phyloP scores from a whole-genome alignment of 176 grass and related monocot genomes.

The Carex kokanica region DNA sequence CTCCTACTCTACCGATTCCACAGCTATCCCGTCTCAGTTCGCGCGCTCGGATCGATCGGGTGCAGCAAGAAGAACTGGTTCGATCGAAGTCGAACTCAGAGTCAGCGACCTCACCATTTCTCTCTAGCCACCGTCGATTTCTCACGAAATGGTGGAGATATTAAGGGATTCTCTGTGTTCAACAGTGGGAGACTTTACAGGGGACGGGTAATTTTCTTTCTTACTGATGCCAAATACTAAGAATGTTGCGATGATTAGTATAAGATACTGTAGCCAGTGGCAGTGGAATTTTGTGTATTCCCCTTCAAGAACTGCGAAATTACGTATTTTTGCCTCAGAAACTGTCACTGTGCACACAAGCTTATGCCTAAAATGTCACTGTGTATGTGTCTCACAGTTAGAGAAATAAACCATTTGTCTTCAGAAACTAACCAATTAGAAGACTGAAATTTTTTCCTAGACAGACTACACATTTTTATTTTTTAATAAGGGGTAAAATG shows the following conservation, averaged over 20 bases:
- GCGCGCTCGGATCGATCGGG: constrained; percentile 22
- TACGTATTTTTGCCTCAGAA: no score
- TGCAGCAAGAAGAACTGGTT: background rate
- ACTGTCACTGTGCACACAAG: no score
- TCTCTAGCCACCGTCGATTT: background rate
- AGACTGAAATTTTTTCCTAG: no score
- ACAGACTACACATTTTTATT: no score
- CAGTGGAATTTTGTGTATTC: background rate
- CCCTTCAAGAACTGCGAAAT: no score
- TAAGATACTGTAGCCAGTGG: background rate
- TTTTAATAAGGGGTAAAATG: no score
- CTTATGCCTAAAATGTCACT: no score
- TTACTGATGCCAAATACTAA: background rate
- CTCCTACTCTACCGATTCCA: constrained; percentile 19
- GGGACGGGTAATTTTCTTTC: constrained; percentile 29
- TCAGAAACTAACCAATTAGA: no score
- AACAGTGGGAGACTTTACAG: constrained; percentile 21
- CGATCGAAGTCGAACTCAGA: constrained; percentile 5
- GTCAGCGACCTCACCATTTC: background rate
- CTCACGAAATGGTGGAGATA: background rate
- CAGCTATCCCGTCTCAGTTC: constrained; percentile 10
- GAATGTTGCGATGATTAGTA: background rate
- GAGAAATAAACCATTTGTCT: no score
- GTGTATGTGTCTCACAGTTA: no score
- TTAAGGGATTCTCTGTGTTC: constrained; percentile 24